Conservation (phyloP, 177 flowering plant species). For the Tripterygium wilfordii region DNA sequence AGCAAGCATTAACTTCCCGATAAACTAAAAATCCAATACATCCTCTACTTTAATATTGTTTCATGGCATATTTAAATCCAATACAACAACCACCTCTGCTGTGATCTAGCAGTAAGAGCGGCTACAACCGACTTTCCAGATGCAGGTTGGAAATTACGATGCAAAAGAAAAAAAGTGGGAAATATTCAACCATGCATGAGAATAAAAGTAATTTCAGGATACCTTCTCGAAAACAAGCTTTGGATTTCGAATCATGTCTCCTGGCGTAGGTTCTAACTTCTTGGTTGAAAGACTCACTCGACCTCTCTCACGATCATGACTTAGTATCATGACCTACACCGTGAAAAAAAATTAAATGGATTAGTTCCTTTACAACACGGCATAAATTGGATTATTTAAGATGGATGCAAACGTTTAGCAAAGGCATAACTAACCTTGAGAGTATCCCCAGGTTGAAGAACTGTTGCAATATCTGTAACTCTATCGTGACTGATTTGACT, state of each 20-base stretch:
- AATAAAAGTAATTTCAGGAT: constrained; percentile 9
- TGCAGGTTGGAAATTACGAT: too few species aligned
- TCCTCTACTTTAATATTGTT: too few species aligned
- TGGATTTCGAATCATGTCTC: constrained; percentile 98
- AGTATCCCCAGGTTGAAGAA: constrained; percentile 92
- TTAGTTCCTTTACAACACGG: too few species aligned
- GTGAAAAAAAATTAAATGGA: neutral
- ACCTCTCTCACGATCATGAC: constrained; percentile 99
- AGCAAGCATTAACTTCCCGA: too few species aligned
- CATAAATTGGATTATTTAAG: too few species aligned
- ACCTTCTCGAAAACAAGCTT: constrained; percentile 98
- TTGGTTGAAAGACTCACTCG: constrained; percentile 96
- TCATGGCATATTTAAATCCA: too few species aligned
- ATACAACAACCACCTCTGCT: too few species aligned
- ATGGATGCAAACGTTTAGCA: too few species aligned
- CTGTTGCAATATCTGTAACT: constrained; percentile 85
- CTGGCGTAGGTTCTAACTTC: constrained; percentile 97
- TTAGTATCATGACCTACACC: constrained; percentile 83
- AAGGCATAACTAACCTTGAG: constrained; percentile 69
- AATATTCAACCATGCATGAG: too few species aligned
- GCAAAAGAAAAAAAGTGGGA: neutral
- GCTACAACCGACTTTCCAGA: neutral
- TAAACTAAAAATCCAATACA: too few species aligned
- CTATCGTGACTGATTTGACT: constrained; percentile 99
- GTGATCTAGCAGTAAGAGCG: too few species aligned